Conservation (phyloP, 768 basidiomycete genomes). For the Lyophyllum semitale region DNA sequence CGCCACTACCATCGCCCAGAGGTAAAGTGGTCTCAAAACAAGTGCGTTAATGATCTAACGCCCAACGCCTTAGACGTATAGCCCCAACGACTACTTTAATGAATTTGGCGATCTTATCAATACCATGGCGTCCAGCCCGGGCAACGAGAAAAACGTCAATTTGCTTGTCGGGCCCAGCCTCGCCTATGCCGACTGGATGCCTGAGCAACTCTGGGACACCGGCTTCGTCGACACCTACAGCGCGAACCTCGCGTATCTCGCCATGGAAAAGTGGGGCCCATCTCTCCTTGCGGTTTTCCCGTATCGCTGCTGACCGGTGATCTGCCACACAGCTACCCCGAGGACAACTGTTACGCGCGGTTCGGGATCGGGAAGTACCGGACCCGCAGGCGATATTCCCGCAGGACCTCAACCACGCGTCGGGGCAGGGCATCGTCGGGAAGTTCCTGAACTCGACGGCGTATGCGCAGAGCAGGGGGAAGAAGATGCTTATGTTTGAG, state of each 20-base stretch:
- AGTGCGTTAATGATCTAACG: no score
- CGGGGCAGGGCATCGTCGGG: conserved; percentile 48
- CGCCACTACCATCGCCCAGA: conserved; percentile 38
- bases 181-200: conserved; percentile 53
- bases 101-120: conserved; percentile 55
- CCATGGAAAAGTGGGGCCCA: conserved; percentile 58
- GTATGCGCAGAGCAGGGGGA: conserved; percentile 41
- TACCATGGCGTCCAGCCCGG: conserved; percentile 43
- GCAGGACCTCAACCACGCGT: conserved; percentile 61
- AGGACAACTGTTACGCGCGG: conserved; percentile 60
- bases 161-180: conserved; percentile 61
- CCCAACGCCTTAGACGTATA: conserved; percentile 42
- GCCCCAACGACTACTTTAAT: conserved; percentile 45
- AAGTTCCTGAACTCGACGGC: conserved; percentile 53
- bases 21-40: no score
- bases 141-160: conserved; percentile 33
- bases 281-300: conserved; percentile 17
- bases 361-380: conserved; percentile 34
- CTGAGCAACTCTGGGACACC: conserved; percentile 54
- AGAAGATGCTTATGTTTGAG: conserved; percentile 67
- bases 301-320: conserved; percentile 41
- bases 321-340: conserved; percentile 61
- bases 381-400: conserved; percentile 54
- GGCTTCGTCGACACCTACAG: conserved; percentile 49
- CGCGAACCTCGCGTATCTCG: conserved; percentile 41